Base-by-base conservation (phyloP, 106 monocot genomes). In the Chionographis japonica region DNA sequence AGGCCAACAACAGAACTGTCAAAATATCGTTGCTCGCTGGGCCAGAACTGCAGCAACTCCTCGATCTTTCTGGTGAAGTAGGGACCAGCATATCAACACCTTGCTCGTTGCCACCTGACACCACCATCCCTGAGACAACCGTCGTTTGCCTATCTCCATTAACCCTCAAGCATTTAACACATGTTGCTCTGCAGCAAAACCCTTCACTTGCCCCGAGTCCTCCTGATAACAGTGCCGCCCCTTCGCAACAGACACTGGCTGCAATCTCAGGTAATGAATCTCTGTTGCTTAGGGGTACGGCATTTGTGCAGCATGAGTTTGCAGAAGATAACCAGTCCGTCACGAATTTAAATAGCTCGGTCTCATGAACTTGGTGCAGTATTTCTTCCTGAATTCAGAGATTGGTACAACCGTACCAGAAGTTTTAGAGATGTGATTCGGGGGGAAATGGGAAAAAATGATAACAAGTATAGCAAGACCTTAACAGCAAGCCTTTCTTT, bases 71-170 rank as follows among this genome's bases (percentile, higher is more conserved):
- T 55, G 58, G 74, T 37, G 91, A 86, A 52, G 71, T 61, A 0
- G 98, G 98, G 52, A 93, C 68, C 11, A 93, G 80, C 71, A 88
- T 61, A 78, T 93, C 98, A 58, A 90, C 81, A n/a, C 67, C 80
- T 62, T 93, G 89, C 68, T 93, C 68, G 66, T 63, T 85, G 58
- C 66, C 58, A 43, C 77, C 80, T 50, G 93, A 87, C 12, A 85
- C 76, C 52, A 92, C 84, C 35, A 82, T 84, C 6, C 86, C 81
- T 13, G 90, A 81, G 39, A 98, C 54, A 54, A 93, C 76, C 39
- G 78, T 90, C 42, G 50, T 50, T 8, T 69, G 75, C 13, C 15
- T 50, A 56, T 89, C 83, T 0, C 74, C 83, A 76, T 75, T 78
- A 39, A 11, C 40, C 27, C 70, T 80, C 40, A 85, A 75, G 55